Evolutionary conservation across 2,329 filamentous ascomycete species (phyloP).

Genomic region (Clarireedia hainanense): DNA sequence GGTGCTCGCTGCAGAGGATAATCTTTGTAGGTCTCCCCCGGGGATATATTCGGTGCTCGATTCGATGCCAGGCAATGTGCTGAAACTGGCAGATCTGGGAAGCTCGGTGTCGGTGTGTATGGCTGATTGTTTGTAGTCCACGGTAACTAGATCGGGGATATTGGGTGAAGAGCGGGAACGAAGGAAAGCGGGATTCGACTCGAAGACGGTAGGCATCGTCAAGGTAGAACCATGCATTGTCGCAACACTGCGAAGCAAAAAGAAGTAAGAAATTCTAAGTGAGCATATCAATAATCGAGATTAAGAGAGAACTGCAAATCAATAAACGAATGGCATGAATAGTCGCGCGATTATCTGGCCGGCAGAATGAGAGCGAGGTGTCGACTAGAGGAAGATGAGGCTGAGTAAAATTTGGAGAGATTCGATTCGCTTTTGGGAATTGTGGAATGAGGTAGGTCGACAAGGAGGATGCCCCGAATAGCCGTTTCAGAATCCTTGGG

Average conservation of each 20-base stretch:
- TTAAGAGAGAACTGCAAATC: background rate
- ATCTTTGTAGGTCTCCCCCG: slow-evolving; percentile 16
- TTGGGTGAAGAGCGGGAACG: slow-evolving; percentile 30
- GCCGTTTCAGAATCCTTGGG: slow-evolving; percentile 3
- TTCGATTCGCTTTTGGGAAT: background rate
- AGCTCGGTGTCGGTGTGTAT: slow-evolving; percentile 27
- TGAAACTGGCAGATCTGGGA: slow-evolving; percentile 50
- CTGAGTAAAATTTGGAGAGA: background rate
- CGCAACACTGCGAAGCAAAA: slow-evolving; percentile 16
- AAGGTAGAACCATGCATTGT: slow-evolving; percentile 25
- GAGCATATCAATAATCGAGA: slow-evolving; percentile 4
- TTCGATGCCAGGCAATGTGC: slow-evolving; percentile 39
- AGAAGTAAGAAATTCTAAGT: slow-evolving; percentile 4
- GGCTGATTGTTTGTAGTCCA: slow-evolving; percentile 21
- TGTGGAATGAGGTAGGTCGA: background rate
- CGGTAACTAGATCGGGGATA: slow-evolving; percentile 22
- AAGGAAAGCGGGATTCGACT: slow-evolving; percentile 22
- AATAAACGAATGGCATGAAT: background rate
- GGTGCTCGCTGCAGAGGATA: slow-evolving; percentile 12
- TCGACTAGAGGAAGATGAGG: background rate
- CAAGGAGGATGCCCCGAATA: background rate
- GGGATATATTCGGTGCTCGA: slow-evolving; percentile 10
- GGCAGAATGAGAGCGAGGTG: slow-evolving; percentile 4
- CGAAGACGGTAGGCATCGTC: slow-evolving; percentile 26
- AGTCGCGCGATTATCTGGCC: slow-evolving; percentile 5